Percentiles rank a stretch among this genome's conserved stretches.
phyloP scores from a whole-genome alignment of 495 filamentous ascomycete species.

The Xylaria acuta region DNA sequence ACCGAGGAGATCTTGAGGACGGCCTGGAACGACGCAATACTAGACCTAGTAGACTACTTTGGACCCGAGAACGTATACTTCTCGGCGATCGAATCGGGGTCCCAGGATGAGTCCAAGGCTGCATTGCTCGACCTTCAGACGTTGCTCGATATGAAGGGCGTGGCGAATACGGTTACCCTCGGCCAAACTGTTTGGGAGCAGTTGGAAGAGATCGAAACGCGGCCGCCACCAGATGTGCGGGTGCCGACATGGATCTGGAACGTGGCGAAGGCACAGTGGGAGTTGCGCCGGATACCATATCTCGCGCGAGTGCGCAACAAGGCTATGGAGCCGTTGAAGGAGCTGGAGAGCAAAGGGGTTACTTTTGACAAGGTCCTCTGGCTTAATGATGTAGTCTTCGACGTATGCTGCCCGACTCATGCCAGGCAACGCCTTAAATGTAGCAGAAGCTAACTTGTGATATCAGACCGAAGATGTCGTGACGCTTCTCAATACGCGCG shows the following conservation, averaged over 20 bases:
- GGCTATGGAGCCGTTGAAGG: slow-evolving; percentile 52
- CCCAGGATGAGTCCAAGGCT: slow-evolving; percentile 69
- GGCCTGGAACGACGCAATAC: slow-evolving; percentile 66
- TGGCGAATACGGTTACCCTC: slow-evolving; percentile 60
- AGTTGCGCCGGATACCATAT: slow-evolving; percentile 71
- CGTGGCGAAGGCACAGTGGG: slow-evolving; percentile 54
- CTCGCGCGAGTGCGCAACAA: slow-evolving; percentile 69
- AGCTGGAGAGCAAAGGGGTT: slow-evolving; percentile 48
- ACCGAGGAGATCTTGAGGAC: slow-evolving; percentile 62
- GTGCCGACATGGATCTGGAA: slow-evolving; percentile 63
- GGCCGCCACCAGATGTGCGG: slow-evolving; percentile 51
- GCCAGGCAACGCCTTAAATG: neutral
- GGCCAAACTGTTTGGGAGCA: slow-evolving; percentile 64
- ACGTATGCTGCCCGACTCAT: slow-evolving; percentile 33
- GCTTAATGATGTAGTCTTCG: slow-evolving; percentile 77
- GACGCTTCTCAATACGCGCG: slow-evolving; percentile 72
- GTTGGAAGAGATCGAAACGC: slow-evolving; percentile 52
- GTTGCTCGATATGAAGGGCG: slow-evolving; percentile 56
- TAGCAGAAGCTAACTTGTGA: slow-evolving; percentile 22
- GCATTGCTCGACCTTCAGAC: slow-evolving; percentile 64
- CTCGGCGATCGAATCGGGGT: slow-evolving; percentile 72
- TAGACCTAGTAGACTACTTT: slow-evolving; percentile 58
- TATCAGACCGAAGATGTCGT: slow-evolving; percentile 67
- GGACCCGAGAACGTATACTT: slow-evolving; percentile 70
- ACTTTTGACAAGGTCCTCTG: slow-evolving; percentile 75